phyloP scores from a whole-genome alignment of 768 basidiomycete genomes.

The Mycena filopes region DNA sequence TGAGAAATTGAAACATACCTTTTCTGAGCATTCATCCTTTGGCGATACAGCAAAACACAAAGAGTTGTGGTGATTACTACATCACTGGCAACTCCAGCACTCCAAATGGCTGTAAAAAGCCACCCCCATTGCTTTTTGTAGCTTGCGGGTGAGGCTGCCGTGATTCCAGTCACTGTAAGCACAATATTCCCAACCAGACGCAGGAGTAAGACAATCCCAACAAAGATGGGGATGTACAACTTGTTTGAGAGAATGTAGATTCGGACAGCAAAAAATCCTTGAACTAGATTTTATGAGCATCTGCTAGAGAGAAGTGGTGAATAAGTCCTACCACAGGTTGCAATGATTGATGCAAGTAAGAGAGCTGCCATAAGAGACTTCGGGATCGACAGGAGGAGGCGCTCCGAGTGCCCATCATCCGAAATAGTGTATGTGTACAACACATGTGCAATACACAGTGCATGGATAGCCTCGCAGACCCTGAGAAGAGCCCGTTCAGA shows the following conservation, averaged over 20 bases:
- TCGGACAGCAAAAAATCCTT: conserved; percentile 4
- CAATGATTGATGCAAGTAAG: neutral
- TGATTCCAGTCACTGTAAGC: neutral
- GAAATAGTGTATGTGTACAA: neutral
- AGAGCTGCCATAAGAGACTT: neutral
- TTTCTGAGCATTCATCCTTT: neutral
- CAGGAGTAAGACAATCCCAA: neutral
- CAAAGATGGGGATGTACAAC: neutral
- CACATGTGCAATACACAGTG: neutral
- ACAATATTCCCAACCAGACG: neutral
- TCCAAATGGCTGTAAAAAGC: neutral
- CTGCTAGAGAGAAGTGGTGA: neutral
- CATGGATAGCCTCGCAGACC: neutral
- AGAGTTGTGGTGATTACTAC: neutral
- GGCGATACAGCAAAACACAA: neutral
- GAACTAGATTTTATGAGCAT: neutral
- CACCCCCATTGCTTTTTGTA: neutral
- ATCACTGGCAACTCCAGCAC: neutral
- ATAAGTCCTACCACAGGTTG: neutral
- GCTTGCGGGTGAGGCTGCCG: too few species aligned
- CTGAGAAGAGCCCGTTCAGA: neutral
- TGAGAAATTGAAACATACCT: too few species aligned
- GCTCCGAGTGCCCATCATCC: neutral
- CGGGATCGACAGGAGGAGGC: neutral
- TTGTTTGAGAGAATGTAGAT: neutral